Evolutionary conservation across 2,329 filamentous ascomycete species (phyloP).

Genomic region (Albifimbria verrucaria): DNA sequence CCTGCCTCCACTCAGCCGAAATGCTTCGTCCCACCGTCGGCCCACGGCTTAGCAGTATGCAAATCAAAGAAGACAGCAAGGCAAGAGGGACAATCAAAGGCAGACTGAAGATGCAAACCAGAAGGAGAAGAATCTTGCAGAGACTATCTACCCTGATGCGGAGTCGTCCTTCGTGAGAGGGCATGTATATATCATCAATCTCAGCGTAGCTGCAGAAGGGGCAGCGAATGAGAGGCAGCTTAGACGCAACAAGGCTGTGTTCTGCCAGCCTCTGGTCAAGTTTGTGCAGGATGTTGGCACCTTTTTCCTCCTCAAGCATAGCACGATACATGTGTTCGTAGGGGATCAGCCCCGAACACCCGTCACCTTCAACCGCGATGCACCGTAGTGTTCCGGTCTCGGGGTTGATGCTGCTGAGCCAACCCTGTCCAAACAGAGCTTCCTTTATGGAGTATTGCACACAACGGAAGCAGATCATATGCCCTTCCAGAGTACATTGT

Average conservation of each 20-base stretch:
- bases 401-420: constrained; percentile 74
- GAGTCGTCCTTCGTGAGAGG: constrained; percentile 50
- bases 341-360: constrained; percentile 74
- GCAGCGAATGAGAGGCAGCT: constrained; percentile 75
- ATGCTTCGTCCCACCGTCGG: constrained; percentile 39
- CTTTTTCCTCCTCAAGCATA: constrained; percentile 65
- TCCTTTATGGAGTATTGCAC: constrained; percentile 80
- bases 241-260: constrained; percentile 70
- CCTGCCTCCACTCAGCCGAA: constrained; percentile 48
- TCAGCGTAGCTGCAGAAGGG: constrained; percentile 93
- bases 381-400: constrained; percentile 74
- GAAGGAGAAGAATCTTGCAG: constrained; percentile 46
- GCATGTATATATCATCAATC: constrained; percentile 72
- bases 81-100: constrained; percentile 54
- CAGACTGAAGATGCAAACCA: constrained; percentile 50
- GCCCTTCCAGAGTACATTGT: constrained; percentile 64
- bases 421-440: constrained; percentile 89
- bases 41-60: constrained; percentile 40
- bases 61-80: constrained; percentile 42
- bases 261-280: constrained; percentile 78
- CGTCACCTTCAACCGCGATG: constrained; percentile 67
- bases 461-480: constrained; percentile 79
- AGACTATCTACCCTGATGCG: constrained; percentile 52
- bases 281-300: constrained; percentile 67
- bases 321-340: constrained; percentile 68